Conservation (phyloP, 805 yeast genomes). For the Yarrowia porcina region DNA sequence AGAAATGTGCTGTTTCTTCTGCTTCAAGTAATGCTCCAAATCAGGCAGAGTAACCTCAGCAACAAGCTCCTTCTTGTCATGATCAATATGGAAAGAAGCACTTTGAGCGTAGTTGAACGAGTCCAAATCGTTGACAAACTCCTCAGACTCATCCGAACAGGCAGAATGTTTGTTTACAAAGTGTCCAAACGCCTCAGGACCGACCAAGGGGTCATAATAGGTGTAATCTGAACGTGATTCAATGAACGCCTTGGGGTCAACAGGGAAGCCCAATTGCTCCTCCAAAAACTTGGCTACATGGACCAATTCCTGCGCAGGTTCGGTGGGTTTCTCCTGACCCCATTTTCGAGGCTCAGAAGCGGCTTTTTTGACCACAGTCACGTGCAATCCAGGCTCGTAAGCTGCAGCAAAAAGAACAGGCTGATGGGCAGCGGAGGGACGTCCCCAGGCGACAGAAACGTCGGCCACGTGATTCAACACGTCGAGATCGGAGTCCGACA, state of each 20-base stretch:
- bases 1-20: conserved; percentile 7
- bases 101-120: not conserved
- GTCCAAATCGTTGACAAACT: not conserved
- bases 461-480: conserved; percentile 17
- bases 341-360: conserved; percentile 13
- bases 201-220: not conserved
- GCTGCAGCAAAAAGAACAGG: conserved; percentile 5
- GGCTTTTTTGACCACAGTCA: conserved; percentile 5
- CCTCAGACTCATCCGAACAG: conserved; percentile 1
- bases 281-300: conserved; percentile 5
- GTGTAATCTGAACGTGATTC: conserved; percentile 14
- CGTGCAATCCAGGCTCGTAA: conserved; percentile 15
- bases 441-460: conserved; percentile 14
- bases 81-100: conserved; percentile 4
- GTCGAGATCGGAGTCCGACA: not conserved
- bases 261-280: not conserved
- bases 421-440: not conserved
- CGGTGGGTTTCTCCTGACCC: not conserved
- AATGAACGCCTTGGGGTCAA: not conserved
- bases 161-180: conserved; percentile 10
- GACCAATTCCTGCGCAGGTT: not conserved
- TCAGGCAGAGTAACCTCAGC: conserved; percentile 4
- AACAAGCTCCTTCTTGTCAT: conserved; percentile 13
- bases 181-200: conserved; percentile 5
- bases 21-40: not conserved